Percentiles rank a stretch among this genome's conserved stretches.
Evolutionary conservation across 176 grass and related monocot species (phyloP).

Genomic region (Aegilops sharonensis): DNA sequence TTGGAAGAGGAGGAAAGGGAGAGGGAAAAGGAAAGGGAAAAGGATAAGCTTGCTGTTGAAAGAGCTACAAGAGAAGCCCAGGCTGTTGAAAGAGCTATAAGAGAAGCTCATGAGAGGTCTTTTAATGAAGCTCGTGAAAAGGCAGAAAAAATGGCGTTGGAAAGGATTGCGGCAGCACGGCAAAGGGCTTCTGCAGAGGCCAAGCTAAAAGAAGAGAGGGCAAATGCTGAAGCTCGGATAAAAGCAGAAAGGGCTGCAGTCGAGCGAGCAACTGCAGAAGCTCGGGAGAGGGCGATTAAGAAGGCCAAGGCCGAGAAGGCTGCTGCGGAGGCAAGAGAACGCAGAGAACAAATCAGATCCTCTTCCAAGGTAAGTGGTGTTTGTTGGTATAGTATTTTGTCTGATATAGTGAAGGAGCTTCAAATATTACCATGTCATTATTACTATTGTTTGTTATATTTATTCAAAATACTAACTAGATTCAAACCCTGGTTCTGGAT

Average conservation of each 20-base stretch:
- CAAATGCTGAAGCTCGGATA: constrained; percentile 54
- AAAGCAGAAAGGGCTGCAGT: constrained; percentile 88
- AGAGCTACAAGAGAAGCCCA: constrained; percentile 76
- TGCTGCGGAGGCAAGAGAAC: constrained; percentile 66
- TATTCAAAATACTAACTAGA: not conserved
- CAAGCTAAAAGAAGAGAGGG: constrained; percentile 68
- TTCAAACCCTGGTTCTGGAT: constrained; percentile 14
- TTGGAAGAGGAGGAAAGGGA: constrained; percentile 62
- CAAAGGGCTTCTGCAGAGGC: constrained; percentile 69
- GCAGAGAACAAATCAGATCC: constrained; percentile 58
- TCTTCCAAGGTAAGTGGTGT: constrained; percentile 50
- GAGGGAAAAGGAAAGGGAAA: constrained; percentile 80
- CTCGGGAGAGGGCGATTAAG: constrained; percentile 78
- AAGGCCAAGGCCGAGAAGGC: constrained; percentile 78
- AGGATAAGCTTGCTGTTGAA: constrained; percentile 85
- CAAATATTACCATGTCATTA: not conserved
- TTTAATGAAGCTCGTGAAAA: constrained; percentile 68
- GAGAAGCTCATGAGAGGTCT: constrained; percentile 66
- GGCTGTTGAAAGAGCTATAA: constrained; percentile 85
- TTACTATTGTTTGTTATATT: not conserved
- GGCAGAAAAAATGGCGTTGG: constrained; percentile 72
- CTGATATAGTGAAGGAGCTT: constrained; percentile 14
- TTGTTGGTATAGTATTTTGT: not conserved
- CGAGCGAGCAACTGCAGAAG: constrained; percentile 84
- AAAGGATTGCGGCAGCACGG: constrained; percentile 66